Percentiles rank a stretch among this genome's conserved stretches.
phyloP scores from a whole-genome alignment of 495 filamentous ascomycete species.

The Talaromyces borbonicus region DNA sequence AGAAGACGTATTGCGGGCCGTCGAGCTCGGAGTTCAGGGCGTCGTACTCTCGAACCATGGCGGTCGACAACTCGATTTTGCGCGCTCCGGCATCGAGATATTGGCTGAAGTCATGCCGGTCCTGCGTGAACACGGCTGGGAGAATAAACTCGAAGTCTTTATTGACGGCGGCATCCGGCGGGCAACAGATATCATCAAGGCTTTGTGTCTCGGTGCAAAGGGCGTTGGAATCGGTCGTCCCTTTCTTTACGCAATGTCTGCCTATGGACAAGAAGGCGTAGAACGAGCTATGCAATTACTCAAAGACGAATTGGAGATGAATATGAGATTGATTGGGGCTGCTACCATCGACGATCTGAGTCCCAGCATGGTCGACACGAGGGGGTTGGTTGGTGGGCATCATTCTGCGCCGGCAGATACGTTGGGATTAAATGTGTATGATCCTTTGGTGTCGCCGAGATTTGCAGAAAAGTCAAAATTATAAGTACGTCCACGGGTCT shows the following conservation, averaged over 20 bases:
- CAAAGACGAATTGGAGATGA: conserved; percentile 98
- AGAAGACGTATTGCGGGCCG: conserved; percentile 82
- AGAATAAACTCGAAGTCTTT: conserved; percentile 81
- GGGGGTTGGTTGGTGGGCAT: conserved; percentile 60
- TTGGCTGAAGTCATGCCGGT: conserved; percentile 95
- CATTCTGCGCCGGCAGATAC: conserved; percentile 57
- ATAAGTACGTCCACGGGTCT: conserved; percentile 7
- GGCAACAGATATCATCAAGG: conserved; percentile 93
- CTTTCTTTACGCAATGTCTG: conserved; percentile 92
- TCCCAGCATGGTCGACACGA: conserved; percentile 65
- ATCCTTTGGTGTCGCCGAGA: conserved; percentile 51
- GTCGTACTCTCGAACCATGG: conserved; percentile 97
- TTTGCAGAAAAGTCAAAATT: conserved; percentile 52
- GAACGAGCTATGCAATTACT: conserved; percentile 89
- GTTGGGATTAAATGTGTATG: conserved; percentile 52
- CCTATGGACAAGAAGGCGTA: conserved; percentile 82
- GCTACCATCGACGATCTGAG: conserved; percentile 64
- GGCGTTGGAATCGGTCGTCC: conserved; percentile 92
- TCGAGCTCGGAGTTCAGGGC: conserved; percentile 76
- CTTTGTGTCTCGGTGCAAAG: conserved; percentile 82
- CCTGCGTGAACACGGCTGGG: conserved; percentile 68
- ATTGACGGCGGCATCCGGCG: conserved; percentile 85
- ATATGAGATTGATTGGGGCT: conserved; percentile 87
- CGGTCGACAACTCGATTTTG: conserved; percentile 91
- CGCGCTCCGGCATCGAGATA: conserved; percentile 83